Evolutionary conservation across 2,329 filamentous ascomycete species (phyloP), one percentile per base, ranked within the genome.

Genomic region (Periconia sp.): DNA sequence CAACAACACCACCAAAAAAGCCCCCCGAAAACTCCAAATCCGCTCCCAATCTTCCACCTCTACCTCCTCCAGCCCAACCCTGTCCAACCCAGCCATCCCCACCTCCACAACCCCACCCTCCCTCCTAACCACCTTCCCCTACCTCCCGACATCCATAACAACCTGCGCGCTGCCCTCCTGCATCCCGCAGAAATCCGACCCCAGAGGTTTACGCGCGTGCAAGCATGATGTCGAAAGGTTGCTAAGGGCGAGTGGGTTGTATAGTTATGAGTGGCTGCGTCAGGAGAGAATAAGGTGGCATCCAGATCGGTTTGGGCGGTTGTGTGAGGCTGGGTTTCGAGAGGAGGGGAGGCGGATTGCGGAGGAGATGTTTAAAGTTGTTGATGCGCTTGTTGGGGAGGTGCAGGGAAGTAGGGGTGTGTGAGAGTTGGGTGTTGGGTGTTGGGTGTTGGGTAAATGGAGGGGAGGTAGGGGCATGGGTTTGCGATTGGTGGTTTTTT

Each of bases 281-380:
- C 68, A 72, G 52, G 71, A 74, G 55, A 41, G 71, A 9, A 48
- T 74, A 20, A 49, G 68, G 13, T 74, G 71, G 71, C 71, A 74
- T 64, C 71, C 70, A 0, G 71, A 74, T 58, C 62, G 69, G 7
- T 74, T 74, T 54, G 70, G 69, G 13, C 44, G 70, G 31, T 31
- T 74, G 35, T 74, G 71, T 23, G 65, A 64, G 15, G 69, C 66
- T 44, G 48, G 53, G 7, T 74, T 60, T 57, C 63, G 69, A 40
- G 70, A 72, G 47, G 56, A 52, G 27, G 71, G 71, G 23, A 62
- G 57, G 48, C 67, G 56, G 46, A 51, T 71, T 57, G 66, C 66
- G 1, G 71, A 69, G 23, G 71, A 74, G 55, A 72, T 74, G 69
- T 74, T 71, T 33, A 74, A 74, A 55, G 58, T 70, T 40, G 62